Base-by-base conservation (phyloP, 495 filamentous ascomycete species). In the Penicillium coprophilum region DNA sequence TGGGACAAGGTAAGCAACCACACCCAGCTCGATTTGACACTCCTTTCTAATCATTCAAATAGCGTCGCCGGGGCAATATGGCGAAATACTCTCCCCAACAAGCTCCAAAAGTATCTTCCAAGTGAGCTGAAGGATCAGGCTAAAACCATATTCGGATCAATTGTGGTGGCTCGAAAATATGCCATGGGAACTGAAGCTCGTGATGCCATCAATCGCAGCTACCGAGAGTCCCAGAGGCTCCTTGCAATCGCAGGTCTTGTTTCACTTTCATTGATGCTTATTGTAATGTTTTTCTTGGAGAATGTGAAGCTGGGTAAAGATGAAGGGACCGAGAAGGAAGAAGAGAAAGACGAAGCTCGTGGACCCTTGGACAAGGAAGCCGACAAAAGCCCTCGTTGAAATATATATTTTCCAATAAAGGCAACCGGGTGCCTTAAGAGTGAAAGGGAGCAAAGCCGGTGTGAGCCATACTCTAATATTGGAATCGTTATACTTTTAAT, bases 1-100 rank as follows among this genome's bases (percentile, higher is more conserved):
- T 55, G 65, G 65, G 6, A 68, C 65, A 7, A 67, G 61, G 61
- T 64, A 24, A 31, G 53, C 38, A 19, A 11, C 46, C 27, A 20
- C 40, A 21, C 32, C 8, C 11, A 6, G 11, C 31, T 11, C 24
- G 27, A 11, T 28, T 48, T 21, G n/a, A 5, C n/a, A n/a, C 5
- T 15, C 20, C 17, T 3, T 19, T 50, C 38, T 56, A n/a, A 56
- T 27, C 12, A 6, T 21, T 19, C 11, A 12, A 17, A 23, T 20
- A 62, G 65, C 39, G 65, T 68, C 2, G 65, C 62, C 2, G 65
- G 65, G 2, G 65, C 65, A n/a, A 65, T 68, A 48, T 68, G 65
- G 65, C 53, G 65, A 20, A 65, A 57, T 24, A 61, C 55, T 10
- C 65, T 68, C 11, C 65, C 62, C 0, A 34, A n/a, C 0, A 68